A percentile compares a stretch with the other conserved stretches of the same genome.
Evolutionary conservation across 2,329 filamentous ascomycete species (phyloP).

Genomic region (Trichoderma atrobrunneum): DNA sequence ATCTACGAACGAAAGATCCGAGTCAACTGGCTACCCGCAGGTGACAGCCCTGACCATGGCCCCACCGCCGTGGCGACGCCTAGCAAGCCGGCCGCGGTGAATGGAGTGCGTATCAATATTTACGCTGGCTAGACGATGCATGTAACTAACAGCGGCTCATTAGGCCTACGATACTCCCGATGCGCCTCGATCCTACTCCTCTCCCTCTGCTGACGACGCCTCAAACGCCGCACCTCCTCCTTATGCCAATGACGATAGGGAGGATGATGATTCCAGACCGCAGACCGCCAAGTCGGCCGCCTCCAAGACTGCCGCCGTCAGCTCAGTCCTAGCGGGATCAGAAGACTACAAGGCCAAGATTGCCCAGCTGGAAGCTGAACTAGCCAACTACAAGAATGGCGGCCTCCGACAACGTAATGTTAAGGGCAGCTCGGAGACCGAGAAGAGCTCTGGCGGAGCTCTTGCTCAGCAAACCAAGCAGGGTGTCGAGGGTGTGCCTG

Average conservation of each 20-base stretch:
- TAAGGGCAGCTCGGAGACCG: constrained; percentile 51
- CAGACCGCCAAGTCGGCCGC: constrained; percentile 31
- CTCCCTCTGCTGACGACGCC: constrained; percentile 37
- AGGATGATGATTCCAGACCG: constrained; percentile 31
- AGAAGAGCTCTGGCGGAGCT: constrained; percentile 42
- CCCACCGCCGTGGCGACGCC: constrained; percentile 37
- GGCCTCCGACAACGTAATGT: constrained; percentile 79
- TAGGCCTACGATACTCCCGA: constrained; percentile 45
- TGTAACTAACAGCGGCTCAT: not conserved
- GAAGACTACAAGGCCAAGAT: constrained; percentile 72
- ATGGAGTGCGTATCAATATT: constrained; percentile 38
- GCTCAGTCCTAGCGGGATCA: constrained; percentile 39
- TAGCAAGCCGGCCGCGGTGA: constrained; percentile 38
- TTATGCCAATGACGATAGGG: constrained; percentile 35
- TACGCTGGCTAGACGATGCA: not conserved
- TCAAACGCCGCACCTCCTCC: constrained; percentile 34
- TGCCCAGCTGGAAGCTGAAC: constrained; percentile 69
- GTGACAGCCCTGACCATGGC: constrained; percentile 39
- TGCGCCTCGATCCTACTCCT: constrained; percentile 44
- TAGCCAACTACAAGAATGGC: constrained; percentile 67
- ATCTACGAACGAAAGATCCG: constrained; percentile 96
- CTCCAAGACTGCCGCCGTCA: constrained; percentile 45
- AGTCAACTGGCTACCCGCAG: constrained; percentile 74
- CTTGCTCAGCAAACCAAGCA: constrained; percentile 54
- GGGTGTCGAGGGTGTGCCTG: constrained; percentile 72